Base-by-base conservation (phyloP, 495 filamentous ascomycete genomes). In the Daldinia decipiens region DNA sequence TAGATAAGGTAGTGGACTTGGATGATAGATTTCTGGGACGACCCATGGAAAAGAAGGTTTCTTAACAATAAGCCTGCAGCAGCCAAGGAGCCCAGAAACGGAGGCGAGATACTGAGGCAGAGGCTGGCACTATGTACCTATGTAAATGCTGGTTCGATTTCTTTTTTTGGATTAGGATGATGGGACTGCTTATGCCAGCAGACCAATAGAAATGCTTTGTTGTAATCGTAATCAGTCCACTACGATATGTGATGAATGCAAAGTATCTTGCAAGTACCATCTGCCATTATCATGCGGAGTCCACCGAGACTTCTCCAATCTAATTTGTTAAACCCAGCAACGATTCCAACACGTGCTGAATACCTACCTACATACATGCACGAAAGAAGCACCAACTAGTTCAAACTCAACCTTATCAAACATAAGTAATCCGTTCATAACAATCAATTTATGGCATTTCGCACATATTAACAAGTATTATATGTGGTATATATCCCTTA, bases 111-210 rank as follows among this genome's bases (percentile, higher is more conserved):
- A 12, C 21, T 58, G 45, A 26, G 54, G 47, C 45, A 17, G 53
- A 55, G 47, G 39, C 59, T 63, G 19, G 43, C 59, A 62, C 70
- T 60, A n/a, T n/a, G n/a, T n/a, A n/a, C n/a, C n/a, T n/a, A n/a
- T n/a, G n/a, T n/a, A 56, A 62, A 65, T 32, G 47, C 50, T 69
- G 61, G 60, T 56, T 21, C 59, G 51, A 59, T 63, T 65, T 66
- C 66, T 65, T 69, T 73, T 73, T 73, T 73, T 68, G 69, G 69
- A 19, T 31, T 64, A 62, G 57, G 26, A 24, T 19, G 8, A 21
- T 29, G 58, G 66, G 55, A 3, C 54, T 9, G 4, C n/a, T 38
- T 31, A 38, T 15, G 47, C 17, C 0, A 21, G 51, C 1, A 9
- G 24, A n/a, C 62, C 68, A 70, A 45, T 62, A 21, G 3, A 53